phyloP scores from a whole-genome alignment of 257 asterid genomes.

The Nemophila menziesii region DNA sequence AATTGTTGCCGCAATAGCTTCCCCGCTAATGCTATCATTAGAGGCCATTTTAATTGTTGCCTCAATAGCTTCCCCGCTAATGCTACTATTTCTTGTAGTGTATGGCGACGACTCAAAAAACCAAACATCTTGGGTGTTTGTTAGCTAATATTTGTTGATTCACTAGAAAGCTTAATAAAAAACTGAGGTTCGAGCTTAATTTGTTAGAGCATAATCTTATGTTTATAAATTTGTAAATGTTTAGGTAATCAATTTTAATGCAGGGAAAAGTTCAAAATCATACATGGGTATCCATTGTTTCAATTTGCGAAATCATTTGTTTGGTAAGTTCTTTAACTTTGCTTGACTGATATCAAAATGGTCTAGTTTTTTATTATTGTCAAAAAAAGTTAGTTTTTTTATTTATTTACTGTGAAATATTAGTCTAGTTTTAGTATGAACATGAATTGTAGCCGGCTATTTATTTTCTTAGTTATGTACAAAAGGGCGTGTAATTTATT shows the following conservation, averaged over 20 bases:
- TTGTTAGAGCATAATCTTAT: not conserved
- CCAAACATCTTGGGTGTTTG: not conserved
- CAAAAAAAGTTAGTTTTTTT: too few relatives aligned
- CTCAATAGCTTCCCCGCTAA: too few relatives aligned
- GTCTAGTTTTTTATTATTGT: too few relatives aligned
- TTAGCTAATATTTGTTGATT: not conserved
- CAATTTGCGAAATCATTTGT: constrained; percentile 21
- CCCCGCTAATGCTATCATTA: too few relatives aligned
- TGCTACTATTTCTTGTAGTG: too few relatives aligned
- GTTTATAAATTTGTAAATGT: not conserved
- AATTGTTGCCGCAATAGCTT: too few relatives aligned
- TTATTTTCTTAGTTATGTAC: too few relatives aligned
- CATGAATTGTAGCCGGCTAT: too few relatives aligned
- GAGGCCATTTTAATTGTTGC: too few relatives aligned
- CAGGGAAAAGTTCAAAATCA: not conserved
- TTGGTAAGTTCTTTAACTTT: constrained; percentile 16
- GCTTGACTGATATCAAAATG: not conserved
- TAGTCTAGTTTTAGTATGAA: too few relatives aligned
- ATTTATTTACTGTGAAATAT: too few relatives aligned
- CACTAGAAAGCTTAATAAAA: not conserved
- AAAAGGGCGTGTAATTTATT: too few relatives aligned
- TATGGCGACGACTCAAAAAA: not conserved
- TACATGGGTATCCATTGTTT: constrained; percentile 11
- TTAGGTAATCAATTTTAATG: constrained; percentile 5
- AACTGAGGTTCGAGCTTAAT: not conserved